Conservation (phyloP, 2,329 filamentous ascomycete genomes). For the Drechslerella coelobrocha region DNA sequence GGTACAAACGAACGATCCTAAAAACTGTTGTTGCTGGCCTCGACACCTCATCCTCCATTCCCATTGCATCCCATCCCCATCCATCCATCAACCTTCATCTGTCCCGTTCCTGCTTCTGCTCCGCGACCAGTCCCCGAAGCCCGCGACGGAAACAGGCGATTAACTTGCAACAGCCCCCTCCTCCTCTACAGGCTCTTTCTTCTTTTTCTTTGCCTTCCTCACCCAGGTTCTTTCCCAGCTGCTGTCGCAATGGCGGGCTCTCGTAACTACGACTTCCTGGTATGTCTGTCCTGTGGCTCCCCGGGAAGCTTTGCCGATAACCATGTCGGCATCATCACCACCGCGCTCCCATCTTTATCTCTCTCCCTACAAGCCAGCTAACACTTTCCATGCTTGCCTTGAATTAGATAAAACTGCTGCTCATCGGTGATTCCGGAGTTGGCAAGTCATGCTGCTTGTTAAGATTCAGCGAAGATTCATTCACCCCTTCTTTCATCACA, state of each 20-base stretch:
- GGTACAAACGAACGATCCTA: neutral
- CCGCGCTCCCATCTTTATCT: slow-evolving; percentile 52
- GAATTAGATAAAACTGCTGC: slow-evolving; percentile 86
- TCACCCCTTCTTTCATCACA: slow-evolving; percentile 96
- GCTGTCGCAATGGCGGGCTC: slow-evolving; percentile 79
- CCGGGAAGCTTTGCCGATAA: slow-evolving; percentile 40
- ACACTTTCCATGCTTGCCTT: slow-evolving; percentile 52
- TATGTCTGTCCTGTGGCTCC: slow-evolving; percentile 62
- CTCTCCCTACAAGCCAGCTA: slow-evolving; percentile 30
- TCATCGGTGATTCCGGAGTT: slow-evolving; percentile 95
- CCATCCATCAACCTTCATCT: slow-evolving; percentile 19
- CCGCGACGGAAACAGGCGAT: neutral
- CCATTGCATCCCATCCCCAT: slow-evolving; percentile 4
- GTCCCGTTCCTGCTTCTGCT: slow-evolving; percentile 12
- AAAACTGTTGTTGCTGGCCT: slow-evolving; percentile 6
- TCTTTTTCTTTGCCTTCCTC: slow-evolving; percentile 7
- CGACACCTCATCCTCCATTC: slow-evolving; percentile 17
- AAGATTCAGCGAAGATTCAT: slow-evolving; percentile 96
- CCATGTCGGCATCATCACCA: slow-evolving; percentile 34
- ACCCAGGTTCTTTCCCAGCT: slow-evolving; percentile 4
- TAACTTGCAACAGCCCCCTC: no score
- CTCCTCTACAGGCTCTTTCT: neutral
- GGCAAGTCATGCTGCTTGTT: slow-evolving; percentile 97
- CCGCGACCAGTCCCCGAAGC: slow-evolving; percentile 6
- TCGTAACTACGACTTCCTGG: slow-evolving; percentile 98